Conservation (phyloP, 1,284 basidiomycete genomes). For the Rhodofomes roseus region DNA sequence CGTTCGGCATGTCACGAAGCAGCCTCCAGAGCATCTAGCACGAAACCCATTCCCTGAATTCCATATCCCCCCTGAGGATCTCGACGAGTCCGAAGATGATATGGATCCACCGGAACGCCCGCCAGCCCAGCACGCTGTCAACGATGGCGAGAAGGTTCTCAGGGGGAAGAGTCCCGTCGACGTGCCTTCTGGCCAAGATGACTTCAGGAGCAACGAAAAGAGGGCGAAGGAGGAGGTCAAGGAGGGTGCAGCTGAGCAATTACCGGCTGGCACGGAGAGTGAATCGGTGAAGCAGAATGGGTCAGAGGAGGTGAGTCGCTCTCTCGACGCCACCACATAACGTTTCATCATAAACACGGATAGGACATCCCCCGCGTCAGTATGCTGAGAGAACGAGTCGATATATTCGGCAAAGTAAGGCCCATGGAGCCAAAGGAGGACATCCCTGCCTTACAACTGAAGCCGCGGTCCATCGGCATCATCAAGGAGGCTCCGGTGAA, state of each 20-base stretch:
- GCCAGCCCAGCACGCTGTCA: neutral
- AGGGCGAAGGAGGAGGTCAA: conserved; percentile 24
- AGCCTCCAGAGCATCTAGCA: conserved; percentile 32
- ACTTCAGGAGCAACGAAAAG: conserved; percentile 32
- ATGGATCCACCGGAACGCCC: conserved; percentile 1
- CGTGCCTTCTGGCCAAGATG: conserved; percentile 21
- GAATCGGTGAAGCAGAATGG: neutral
- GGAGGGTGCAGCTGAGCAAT: conserved; percentile 16
- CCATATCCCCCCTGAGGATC: conserved; percentile 28
- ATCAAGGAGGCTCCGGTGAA: conserved; percentile 61
- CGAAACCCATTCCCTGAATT: conserved; percentile 46
- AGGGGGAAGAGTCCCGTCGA: neutral
- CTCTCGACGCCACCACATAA: too few relatives aligned
- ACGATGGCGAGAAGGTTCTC: conserved; percentile 1
- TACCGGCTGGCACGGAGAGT: conserved; percentile 4
- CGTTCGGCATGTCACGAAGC: conserved; percentile 46
- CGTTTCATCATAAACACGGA: neutral
- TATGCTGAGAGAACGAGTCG: conserved; percentile 88
- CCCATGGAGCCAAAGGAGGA: conserved; percentile 72
- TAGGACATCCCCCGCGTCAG: conserved; percentile 29
- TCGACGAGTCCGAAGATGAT: conserved; percentile 16
- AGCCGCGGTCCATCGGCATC: conserved; percentile 57
- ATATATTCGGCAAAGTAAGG: conserved; percentile 72
- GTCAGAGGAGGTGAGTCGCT: conserved; percentile 6
- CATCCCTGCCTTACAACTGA: conserved; percentile 63